Evolutionary conservation across 257 asterid species (phyloP), one percentile per base, ranked within the genome.

Genomic region (Nicotiana tomentosiformis): DNA sequence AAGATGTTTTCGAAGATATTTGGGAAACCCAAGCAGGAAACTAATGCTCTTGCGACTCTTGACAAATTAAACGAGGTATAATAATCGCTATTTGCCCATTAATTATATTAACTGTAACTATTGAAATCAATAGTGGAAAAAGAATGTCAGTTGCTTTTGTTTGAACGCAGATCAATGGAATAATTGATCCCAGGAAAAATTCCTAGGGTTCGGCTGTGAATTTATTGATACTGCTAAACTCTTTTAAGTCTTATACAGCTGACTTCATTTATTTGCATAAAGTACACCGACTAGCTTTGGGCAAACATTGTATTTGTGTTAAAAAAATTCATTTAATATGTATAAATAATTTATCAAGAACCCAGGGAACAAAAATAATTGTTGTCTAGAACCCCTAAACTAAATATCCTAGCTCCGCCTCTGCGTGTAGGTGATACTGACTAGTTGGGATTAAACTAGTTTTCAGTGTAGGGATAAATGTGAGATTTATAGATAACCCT

Each of bases 1-100:
- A 69, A 82, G 35, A 82, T 82, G 84, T 69, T 82, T 70, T 66
- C 81, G 51, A 60, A 81, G 78, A 58, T 82, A 1, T 82, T 82
- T 58, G 84, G 84, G 30, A 82, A 70, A 39, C 80, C 84, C 29
- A 70, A 82, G 62, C 72, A 70, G 57, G 84, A 82, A 26, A 39
- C 72, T 69, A 82, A 70, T 82, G 84, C 84, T 70, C 81, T 82
- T 29, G n/a, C 78, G 61, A 82, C 84, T 39, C 74, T 82, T 29
- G 84, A 82, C 69, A 82, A 82, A 82, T 56, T 82, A 57, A 69
- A 82, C 58, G 84, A 82, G 84, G 84, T 70, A 32, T 6, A 5
- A 32, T 6, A 5, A 29, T 82, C 84, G 4, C 29, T 66, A 15
- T 6, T 66, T 66, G 15, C 70, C 10, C 2, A 62, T 64, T 26